Conservation (phyloP, 768 basidiomycete genomes). For the Tephrocybe rancida region DNA sequence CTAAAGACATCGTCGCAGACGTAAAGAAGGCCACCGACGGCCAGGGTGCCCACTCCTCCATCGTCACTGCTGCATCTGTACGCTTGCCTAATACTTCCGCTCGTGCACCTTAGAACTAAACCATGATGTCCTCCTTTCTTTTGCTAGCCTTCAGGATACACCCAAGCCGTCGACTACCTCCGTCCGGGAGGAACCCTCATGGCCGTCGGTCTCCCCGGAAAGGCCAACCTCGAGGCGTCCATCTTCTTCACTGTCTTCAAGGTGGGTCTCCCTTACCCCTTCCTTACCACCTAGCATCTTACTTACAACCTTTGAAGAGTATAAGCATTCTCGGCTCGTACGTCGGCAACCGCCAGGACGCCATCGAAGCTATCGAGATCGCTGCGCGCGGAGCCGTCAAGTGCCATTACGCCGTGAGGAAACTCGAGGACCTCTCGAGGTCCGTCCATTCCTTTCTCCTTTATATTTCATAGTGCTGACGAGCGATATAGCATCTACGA, state of each 20-base stretch:
- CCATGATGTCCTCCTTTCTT: neutral
- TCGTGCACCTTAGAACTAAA: too few species aligned
- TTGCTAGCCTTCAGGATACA: slow-evolving; percentile 37
- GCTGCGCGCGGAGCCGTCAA: slow-evolving; percentile 73
- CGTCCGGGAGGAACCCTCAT: slow-evolving; percentile 73
- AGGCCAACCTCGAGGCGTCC: slow-evolving; percentile 57
- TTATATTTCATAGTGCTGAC: slow-evolving; percentile 1
- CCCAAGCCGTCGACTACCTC: slow-evolving; percentile 74
- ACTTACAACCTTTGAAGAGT: slow-evolving; percentile 35
- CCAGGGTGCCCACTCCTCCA: slow-evolving; percentile 68
- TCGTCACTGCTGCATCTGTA: slow-evolving; percentile 61
- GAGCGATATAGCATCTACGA: slow-evolving; percentile 37
- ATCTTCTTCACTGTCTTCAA: slow-evolving; percentile 77
- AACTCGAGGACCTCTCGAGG: slow-evolving; percentile 53
- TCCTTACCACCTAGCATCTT: neutral
- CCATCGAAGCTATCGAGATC: slow-evolving; percentile 77
- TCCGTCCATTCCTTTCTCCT: slow-evolving; percentile 30
- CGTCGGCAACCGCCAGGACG: slow-evolving; percentile 80
- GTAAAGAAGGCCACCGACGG: slow-evolving; percentile 68
- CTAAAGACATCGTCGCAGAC: slow-evolving; percentile 64
- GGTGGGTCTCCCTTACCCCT: slow-evolving; percentile 24
- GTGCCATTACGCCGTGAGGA: slow-evolving; percentile 49
- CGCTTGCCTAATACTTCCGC: slow-evolving; percentile 7
- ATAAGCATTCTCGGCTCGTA: slow-evolving; percentile 59
- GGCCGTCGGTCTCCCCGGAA: slow-evolving; percentile 76